Conservation (phyloP, 345 rosid species). For the Noccaea bulbosa region DNA sequence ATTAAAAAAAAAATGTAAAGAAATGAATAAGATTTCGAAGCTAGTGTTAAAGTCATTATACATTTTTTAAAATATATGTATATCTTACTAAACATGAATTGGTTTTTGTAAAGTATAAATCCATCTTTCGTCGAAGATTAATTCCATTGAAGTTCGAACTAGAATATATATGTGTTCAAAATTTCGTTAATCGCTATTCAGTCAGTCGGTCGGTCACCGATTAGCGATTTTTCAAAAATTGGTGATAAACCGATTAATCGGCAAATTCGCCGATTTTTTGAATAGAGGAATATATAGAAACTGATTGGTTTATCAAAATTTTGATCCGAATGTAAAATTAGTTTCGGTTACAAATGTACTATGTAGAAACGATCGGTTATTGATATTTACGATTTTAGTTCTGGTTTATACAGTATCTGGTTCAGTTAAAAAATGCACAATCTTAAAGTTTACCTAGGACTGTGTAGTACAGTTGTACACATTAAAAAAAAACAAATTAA, state of each 20-base stretch:
- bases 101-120: neutral
- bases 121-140: no score
- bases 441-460: constrained; percentile 6
- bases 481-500: neutral
- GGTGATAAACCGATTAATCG: no score
- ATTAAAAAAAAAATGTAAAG: no score
- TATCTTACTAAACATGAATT: neutral
- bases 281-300: neutral
- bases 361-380: neutral
- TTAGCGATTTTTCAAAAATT: no score
- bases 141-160: neutral
- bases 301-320: neutral
- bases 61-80: neutral
- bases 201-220: no score
- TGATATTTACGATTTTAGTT: neutral
- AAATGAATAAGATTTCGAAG: neutral
- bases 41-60: neutral
- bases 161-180: neutral
- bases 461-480: constrained; percentile 25
- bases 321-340: neutral
- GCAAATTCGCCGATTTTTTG: no score
- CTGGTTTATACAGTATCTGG: neutral
- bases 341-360: neutral
- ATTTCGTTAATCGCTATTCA: no score
- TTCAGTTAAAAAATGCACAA: neutral